Evolutionary conservation across 768 basidiomycete species (phyloP), one percentile per base, ranked within the genome.

Genomic region (Polyporus arcularius): DNA sequence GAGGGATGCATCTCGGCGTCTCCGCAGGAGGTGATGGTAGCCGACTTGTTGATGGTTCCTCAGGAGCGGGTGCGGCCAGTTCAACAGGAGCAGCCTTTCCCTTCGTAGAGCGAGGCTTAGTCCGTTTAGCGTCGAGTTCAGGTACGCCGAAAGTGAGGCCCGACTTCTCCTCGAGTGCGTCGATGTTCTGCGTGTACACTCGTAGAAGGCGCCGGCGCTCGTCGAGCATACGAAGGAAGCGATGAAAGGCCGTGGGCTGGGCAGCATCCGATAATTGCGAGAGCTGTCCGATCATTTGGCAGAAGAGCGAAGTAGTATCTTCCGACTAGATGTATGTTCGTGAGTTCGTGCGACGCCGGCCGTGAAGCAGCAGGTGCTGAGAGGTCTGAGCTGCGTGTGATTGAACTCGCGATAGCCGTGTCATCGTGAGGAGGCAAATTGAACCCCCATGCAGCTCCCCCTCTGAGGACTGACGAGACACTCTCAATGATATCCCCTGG

Each of bases 131-230:
- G 61, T 84, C 81, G 62, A 84, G 85, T 57, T 83, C 82, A 28
- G 93, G 92, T 11, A 95, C 80, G n/a, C 94, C 93, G 62, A 92
- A 91, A 1, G 88, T 86, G 10, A 96, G 81, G 4, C 94, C 94
- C n/a, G 84, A 88, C 71, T 93, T 94, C 60, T 79, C 79, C 71
- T 96, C 94, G 43, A 96, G 86, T 28, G 87, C 88, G 71, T 96
- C 94, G 61, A 96, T 96, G 74, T 96, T 96, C 78, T 96, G 94
- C 0, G 94, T 95, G 73, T 96, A 96, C 2, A 94, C 91, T 28
- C 94, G 82, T 40, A 95, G 80, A 4, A 96, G 83, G 62, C 83
- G 82, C 4, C 90, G 89, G 40, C 87, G 80, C 61, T 87, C 81
- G 68, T 96, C 92, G 32, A 96, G 84, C 32, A 80, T 70, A 45